Conservation (phyloP, 352 stramenopile genomes). For the Pythium sukuiense region DNA sequence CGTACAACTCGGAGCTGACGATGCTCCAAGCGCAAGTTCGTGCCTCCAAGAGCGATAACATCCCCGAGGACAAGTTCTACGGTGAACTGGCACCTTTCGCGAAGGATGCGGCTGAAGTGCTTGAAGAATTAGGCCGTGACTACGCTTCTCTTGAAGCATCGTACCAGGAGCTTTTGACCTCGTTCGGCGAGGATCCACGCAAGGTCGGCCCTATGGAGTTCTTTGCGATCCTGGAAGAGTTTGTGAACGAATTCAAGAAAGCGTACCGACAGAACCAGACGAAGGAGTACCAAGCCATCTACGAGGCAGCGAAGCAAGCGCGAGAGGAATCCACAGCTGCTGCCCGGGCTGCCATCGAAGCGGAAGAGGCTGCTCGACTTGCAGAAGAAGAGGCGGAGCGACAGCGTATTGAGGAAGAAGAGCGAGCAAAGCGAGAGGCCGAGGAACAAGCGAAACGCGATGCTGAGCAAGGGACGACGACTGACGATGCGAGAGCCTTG, state of each 20-base stretch:
- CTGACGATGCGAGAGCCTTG: slow-evolving; percentile 52
- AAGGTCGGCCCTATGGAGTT: slow-evolving; percentile 85
- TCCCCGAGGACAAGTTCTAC: slow-evolving; percentile 76
- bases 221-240: slow-evolving; percentile 81
- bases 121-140: slow-evolving; percentile 78
- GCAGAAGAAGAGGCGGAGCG: slow-evolving; percentile 48
- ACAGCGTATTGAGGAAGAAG: slow-evolving; percentile 55
- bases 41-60: slow-evolving; percentile 73
- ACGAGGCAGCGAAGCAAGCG: slow-evolving; percentile 55
- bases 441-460: slow-evolving; percentile 32
- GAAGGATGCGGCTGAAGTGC: slow-evolving; percentile 76
- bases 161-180: slow-evolving; percentile 80
- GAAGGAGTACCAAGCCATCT: slow-evolving; percentile 83
- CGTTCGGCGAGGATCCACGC: slow-evolving; percentile 80
- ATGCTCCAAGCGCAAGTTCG: slow-evolving; percentile 86
- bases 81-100: slow-evolving; percentile 80
- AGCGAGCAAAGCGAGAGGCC: slow-evolving; percentile 52
- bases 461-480: slow-evolving; percentile 21
- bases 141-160: slow-evolving; percentile 69
- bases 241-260: slow-evolving; percentile 87
- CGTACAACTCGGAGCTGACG: slow-evolving; percentile 80
- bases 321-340: slow-evolving; percentile 40
- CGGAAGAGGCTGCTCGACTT: slow-evolving; percentile 32
- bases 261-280: slow-evolving; percentile 87
- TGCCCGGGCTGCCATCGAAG: slow-evolving; percentile 30